A percentile compares a stretch with the other conserved stretches of the same genome.
Conservation (phyloP, 768 basidiomycete species). For the Trametes cingulata region DNA sequence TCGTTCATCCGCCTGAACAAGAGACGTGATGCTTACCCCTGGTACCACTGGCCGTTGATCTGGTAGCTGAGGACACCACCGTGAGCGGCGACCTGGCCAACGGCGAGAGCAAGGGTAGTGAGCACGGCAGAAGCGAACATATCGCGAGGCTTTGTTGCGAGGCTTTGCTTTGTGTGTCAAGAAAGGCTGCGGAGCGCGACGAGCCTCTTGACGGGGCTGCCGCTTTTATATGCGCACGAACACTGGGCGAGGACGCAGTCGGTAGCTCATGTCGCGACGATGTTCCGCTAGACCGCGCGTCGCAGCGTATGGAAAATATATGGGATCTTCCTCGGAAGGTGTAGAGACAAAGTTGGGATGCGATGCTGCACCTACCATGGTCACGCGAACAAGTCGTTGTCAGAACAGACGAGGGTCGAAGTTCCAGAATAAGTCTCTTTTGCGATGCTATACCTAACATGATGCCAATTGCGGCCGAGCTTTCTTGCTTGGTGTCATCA, state of each 20-base stretch:
- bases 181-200: background rate
- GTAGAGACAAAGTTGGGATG: background rate
- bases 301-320: slow-evolving; percentile 4
- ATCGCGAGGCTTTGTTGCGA: background rate
- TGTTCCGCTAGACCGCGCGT: slow-evolving; percentile 4
- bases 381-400: background rate
- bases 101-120: slow-evolving; percentile 21
- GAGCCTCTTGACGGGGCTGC: background rate
- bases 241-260: background rate
- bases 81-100: slow-evolving; percentile 34
- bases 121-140: slow-evolving; percentile 25
- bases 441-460: background rate
- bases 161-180: background rate
- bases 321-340: slow-evolving; percentile 12
- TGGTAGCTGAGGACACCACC: slow-evolving; percentile 42
- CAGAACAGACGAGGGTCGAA: background rate
- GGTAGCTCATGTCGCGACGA: slow-evolving; percentile 2
- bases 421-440: background rate
- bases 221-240: slow-evolving; percentile 1
- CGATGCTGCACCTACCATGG: background rate
- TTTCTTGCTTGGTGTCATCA: background rate
- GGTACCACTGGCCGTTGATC: slow-evolving; percentile 35
- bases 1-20: no score
- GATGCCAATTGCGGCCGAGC: background rate
- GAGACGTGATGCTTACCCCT: slow-evolving; percentile 29